phyloP scores from a whole-genome alignment of 2,329 filamentous ascomycete genomes.

The Ophidiomyces ophidiicola region DNA sequence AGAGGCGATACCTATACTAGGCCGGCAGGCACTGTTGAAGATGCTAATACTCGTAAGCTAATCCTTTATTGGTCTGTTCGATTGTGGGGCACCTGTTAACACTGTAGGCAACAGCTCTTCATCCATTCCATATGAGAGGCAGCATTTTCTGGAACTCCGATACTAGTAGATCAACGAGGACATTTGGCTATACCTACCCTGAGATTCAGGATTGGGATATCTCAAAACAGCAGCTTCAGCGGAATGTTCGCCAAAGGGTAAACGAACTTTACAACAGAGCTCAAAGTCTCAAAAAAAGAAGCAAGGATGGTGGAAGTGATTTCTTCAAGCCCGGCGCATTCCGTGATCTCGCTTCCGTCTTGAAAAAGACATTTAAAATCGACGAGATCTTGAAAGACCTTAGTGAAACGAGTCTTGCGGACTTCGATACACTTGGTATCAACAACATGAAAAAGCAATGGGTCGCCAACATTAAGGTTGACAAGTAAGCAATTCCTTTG shows the following conservation, averaged over 20 bases:
- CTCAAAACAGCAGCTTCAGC: conserved; percentile 25
- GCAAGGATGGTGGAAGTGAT: neutral
- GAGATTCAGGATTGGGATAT: conserved; percentile 44
- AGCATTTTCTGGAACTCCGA: conserved; percentile 57
- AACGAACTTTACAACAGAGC: conserved; percentile 47
- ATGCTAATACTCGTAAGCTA: conserved; percentile 39
- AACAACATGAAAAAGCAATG: conserved; percentile 41
- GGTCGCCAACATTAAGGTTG: conserved; percentile 52
- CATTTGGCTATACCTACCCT: conserved; percentile 63
- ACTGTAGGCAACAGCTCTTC: conserved; percentile 35
- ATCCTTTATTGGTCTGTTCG: neutral
- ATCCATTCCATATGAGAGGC: conserved; percentile 52
- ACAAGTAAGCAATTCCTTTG: conserved; percentile 15
- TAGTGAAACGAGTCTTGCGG: conserved; percentile 12
- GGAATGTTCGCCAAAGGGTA: conserved; percentile 41
- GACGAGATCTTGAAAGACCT: conserved; percentile 13
- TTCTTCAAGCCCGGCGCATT: conserved; percentile 25
- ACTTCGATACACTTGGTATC: conserved; percentile 17
- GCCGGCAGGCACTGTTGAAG: conserved; percentile 42
- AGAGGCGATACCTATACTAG: conserved; percentile 52
- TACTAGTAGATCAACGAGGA: conserved; percentile 44
- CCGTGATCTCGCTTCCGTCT: conserved; percentile 12
- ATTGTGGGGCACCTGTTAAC: neutral
- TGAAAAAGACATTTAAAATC: conserved; percentile 13
- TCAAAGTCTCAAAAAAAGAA: neutral